Percentiles rank a stretch among this genome's conserved stretches.
phyloP scores from a whole-genome alignment of 164 flowering plant species.

The Annona cherimola region DNA sequence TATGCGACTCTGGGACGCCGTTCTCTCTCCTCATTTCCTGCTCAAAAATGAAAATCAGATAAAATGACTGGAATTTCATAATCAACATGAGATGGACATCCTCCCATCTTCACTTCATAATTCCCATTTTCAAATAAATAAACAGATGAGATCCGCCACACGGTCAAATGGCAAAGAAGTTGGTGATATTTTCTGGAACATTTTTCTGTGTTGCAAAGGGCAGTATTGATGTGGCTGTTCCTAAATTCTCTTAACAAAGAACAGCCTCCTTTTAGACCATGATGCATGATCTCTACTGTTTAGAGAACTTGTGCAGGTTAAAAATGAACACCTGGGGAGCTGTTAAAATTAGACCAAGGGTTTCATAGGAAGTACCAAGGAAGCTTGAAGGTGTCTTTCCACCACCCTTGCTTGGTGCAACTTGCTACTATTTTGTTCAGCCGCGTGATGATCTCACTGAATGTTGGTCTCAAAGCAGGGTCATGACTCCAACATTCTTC shows the following conservation, averaged over 20 bases:
- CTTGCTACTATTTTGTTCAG: slow-evolving; percentile 65
- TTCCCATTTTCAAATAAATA: too few relatives aligned
- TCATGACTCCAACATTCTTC: slow-evolving; percentile 89
- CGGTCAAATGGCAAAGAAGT: too few relatives aligned
- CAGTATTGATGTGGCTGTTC: too few relatives aligned
- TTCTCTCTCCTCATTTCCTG: slow-evolving; percentile 19
- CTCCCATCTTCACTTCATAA: too few relatives aligned
- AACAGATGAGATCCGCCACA: too few relatives aligned
- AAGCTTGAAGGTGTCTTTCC: slow-evolving; percentile 96
- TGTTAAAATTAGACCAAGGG: not conserved
- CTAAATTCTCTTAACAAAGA: too few relatives aligned
- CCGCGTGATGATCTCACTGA: slow-evolving; percentile 73
- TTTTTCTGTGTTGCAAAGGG: too few relatives aligned
- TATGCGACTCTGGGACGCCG: not conserved
- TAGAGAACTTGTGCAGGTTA: not conserved
- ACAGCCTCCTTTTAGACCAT: not conserved
- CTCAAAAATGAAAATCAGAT: slow-evolving; percentile 4
- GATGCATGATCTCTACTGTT: not conserved
- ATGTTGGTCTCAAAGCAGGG: slow-evolving; percentile 63
- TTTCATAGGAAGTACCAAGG: slow-evolving; percentile 52
- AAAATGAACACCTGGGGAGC: not conserved
- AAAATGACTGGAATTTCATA: too few relatives aligned
- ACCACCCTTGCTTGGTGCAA: slow-evolving; percentile 87
- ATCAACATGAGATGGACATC: too few relatives aligned
- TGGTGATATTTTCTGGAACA: too few relatives aligned